phyloP scores from a whole-genome alignment of 1,139 yeast genomes.

The Casaregolazyma suthepensis region DNA sequence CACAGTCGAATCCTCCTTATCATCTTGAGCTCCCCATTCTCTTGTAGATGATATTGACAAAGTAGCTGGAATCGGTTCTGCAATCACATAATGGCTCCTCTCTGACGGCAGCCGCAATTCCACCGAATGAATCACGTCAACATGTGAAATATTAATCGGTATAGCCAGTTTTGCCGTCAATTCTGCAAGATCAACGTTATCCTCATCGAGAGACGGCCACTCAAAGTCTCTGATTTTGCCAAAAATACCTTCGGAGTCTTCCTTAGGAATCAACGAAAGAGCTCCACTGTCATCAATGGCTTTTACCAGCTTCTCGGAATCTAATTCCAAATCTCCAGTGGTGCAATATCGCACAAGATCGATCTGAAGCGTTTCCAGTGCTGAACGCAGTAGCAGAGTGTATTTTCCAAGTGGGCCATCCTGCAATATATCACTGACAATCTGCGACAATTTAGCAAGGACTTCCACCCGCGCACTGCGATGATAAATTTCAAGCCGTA shows the following conservation, averaged over 20 bases:
- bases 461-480: constrained; percentile 13
- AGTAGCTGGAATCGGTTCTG: constrained; percentile 50
- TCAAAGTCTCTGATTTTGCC: constrained; percentile 3
- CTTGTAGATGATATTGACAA: constrained; percentile 43
- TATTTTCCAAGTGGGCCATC: constrained; percentile 26
- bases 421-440: constrained; percentile 22
- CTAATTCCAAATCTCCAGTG: constrained; percentile 15
- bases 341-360: constrained; percentile 16
- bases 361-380: constrained; percentile 12
- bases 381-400: constrained; percentile 12
- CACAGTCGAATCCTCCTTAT: not conserved
- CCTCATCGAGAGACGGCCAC: constrained; percentile 3
- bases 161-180: constrained; percentile 20
- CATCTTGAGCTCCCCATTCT: constrained; percentile 37
- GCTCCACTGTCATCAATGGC: constrained; percentile 9
- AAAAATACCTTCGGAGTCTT: constrained; percentile 6
- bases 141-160: constrained; percentile 26
- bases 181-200: constrained; percentile 4
- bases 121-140: constrained; percentile 26
- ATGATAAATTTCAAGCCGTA: constrained; percentile 8
- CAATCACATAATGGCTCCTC: constrained; percentile 45
- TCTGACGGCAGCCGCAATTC: constrained; percentile 22
- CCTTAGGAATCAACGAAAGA: constrained; percentile 9
- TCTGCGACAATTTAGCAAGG: constrained; percentile 14
- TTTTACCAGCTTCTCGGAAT: constrained; percentile 5